These are phyloP conservation scores for Penicillium glabrum DNA, from an alignment of 2,329 filamentous ascomycete species.

Conservation along the genomic window DNA sequence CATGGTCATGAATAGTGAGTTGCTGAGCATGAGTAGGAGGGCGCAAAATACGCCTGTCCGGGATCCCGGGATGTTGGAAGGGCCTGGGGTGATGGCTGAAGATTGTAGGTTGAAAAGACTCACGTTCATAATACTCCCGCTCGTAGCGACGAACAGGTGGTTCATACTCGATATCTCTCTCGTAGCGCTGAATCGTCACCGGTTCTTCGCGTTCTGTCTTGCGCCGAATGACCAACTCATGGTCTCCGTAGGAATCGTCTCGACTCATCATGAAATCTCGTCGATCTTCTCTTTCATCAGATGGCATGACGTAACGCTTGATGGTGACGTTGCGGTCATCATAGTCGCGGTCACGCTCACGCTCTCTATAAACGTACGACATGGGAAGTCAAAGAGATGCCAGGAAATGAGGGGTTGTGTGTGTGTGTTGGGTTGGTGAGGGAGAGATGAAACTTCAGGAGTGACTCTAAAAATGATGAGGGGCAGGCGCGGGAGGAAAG, in stretches of 20 bases:
- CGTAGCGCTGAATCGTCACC: conserved; percentile 46
- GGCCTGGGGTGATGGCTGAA: conserved; percentile 44
- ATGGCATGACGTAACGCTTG: conserved; percentile 56
- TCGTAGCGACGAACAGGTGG: conserved; percentile 42
- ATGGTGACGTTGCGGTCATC: conserved; percentile 50
- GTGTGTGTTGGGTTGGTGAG: background rate
- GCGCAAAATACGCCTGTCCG: conserved; percentile 34
- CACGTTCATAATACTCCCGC: conserved; percentile 47
- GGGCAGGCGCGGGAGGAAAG: background rate
- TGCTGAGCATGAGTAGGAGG: conserved; percentile 44
- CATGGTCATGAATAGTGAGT: conserved; percentile 57
- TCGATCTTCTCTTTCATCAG: conserved; percentile 39
- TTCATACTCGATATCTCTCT: conserved; percentile 47
- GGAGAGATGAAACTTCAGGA: background rate
- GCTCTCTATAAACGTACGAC: conserved; percentile 42
- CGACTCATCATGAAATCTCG: conserved; percentile 33
- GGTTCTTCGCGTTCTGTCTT: conserved; percentile 47
- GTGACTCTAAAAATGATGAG: background rate
- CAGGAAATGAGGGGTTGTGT: conserved; percentile 7
- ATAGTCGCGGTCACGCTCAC: conserved; percentile 41
- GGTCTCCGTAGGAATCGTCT: conserved; percentile 32
- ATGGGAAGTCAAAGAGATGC: conserved; percentile 24
- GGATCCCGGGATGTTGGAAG: conserved; percentile 53
- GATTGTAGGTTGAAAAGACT: conserved; percentile 38
- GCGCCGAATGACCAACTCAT: conserved; percentile 47